A percentile compares a stretch with the other conserved stretches of the same genome.
Conservation (phyloP, 2,329 filamentous ascomycete genomes). For the Aciculosporium take region DNA sequence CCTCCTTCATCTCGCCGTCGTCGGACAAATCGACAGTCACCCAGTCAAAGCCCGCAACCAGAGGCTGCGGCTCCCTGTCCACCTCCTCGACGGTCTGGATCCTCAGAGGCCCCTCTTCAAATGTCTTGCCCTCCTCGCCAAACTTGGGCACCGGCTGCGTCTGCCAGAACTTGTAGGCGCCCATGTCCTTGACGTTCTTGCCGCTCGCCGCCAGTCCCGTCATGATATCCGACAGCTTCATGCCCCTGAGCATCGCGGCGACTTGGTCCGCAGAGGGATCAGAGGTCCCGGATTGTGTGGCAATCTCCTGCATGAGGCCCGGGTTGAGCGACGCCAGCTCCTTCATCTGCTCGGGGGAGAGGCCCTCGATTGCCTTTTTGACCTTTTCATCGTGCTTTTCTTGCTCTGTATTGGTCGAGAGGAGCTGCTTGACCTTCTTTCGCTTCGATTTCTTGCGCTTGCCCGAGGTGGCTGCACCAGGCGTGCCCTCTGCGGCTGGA, state of each 20-base stretch:
- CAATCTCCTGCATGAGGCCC: conserved; percentile 48
- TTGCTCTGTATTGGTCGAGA: conserved; percentile 22
- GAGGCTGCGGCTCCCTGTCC: conserved; percentile 57
- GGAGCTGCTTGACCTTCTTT: conserved; percentile 41
- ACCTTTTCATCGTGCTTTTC: conserved; percentile 21
- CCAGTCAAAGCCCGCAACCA: conserved; percentile 86
- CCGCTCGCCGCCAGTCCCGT: conserved; percentile 61
- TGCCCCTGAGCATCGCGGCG: conserved; percentile 41
- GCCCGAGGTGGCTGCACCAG: conserved; percentile 10
- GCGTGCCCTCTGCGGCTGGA: conserved; percentile 21
- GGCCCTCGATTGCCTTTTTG: conserved; percentile 36
- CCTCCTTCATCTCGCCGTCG: conserved; percentile 67
- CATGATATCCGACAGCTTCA: conserved; percentile 58
- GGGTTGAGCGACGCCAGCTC: conserved; percentile 61
- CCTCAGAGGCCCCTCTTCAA: conserved; percentile 73
- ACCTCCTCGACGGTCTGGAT: conserved; percentile 66
- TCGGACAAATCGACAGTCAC: conserved; percentile 74
- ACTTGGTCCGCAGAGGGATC: conserved; percentile 27
- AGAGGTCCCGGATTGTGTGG: conserved; percentile 20
- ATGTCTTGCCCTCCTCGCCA: conserved; percentile 38
- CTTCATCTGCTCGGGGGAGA: conserved; percentile 42
- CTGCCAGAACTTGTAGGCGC: conserved; percentile 95
- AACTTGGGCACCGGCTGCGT: conserved; percentile 92
- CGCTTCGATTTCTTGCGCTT: conserved; percentile 47
- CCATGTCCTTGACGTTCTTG: conserved; percentile 93